Conservation (phyloP, 495 filamentous ascomycete species). For the Copromyces sp. region DNA sequence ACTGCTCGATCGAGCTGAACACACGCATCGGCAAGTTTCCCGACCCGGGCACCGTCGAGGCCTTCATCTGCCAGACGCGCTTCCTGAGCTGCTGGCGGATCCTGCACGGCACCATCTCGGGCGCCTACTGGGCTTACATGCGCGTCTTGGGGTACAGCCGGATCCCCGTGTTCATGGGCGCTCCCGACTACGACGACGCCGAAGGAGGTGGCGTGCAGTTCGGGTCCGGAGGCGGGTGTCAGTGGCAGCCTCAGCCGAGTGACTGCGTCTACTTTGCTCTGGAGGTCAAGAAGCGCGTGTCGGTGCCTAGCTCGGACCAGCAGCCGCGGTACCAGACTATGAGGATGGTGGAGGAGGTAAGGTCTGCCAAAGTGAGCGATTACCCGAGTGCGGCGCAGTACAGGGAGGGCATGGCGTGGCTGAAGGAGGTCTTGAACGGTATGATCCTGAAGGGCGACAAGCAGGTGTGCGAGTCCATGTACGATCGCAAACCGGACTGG, state of each 20-base stretch:
- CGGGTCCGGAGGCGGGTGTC: not conserved
- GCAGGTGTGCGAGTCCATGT: conserved; percentile 10
- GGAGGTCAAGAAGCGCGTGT: conserved; percentile 5
- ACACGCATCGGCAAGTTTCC: conserved; percentile 13
- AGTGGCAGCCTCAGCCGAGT: conserved; percentile 12
- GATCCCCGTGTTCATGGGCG: conserved; percentile 9
- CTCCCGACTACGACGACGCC: not conserved
- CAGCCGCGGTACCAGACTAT: conserved; percentile 5
- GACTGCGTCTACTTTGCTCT: conserved; percentile 9
- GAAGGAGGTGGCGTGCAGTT: not conserved
- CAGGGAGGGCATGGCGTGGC: conserved; percentile 7
- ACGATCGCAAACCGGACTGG: conserved; percentile 8
- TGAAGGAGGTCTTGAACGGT: conserved; percentile 6
- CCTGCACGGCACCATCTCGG: conserved; percentile 11
- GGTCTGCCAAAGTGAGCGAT: conserved; percentile 1
- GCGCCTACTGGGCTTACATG: conserved; percentile 14
- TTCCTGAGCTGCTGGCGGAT: conserved; percentile 12
- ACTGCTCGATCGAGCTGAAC: conserved; percentile 7
- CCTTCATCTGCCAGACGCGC: conserved; percentile 10
- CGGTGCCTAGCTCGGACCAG: not conserved
- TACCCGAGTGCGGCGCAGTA: conserved; percentile 6
- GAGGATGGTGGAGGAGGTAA: conserved; percentile 14
- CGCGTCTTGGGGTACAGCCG: conserved; percentile 8
- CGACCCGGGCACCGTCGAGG: conserved; percentile 6
- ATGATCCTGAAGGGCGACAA: conserved; percentile 11